Conservation (phyloP, 331 rosid species). For the Rhamnella rubrinervis region DNA sequence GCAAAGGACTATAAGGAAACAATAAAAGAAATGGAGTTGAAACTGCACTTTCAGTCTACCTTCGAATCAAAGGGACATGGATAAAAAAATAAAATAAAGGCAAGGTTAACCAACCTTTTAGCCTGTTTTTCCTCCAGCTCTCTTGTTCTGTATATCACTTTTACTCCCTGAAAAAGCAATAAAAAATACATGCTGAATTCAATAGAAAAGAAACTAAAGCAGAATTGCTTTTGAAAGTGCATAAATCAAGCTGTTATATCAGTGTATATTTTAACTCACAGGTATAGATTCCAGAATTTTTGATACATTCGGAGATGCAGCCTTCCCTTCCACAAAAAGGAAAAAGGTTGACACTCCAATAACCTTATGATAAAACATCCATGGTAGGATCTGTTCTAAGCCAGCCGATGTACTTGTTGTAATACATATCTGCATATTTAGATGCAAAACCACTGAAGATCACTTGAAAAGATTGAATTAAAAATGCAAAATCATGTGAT, state of each 20-base stretch:
- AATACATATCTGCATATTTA: conserved; percentile 66
- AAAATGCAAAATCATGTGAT: background rate
- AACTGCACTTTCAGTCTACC: background rate
- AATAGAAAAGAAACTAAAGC: conserved; percentile 18
- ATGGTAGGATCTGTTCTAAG: conserved; percentile 92
- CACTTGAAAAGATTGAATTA: background rate
- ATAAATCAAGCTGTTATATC: conserved; percentile 13
- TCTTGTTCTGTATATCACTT: conserved; percentile 83
- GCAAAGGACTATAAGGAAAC: background rate
- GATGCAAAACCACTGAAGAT: background rate
- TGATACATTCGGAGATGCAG: conserved; percentile 78
- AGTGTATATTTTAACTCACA: conserved; percentile 50
- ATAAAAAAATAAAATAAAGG: conserved; percentile 8
- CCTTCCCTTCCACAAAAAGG: conserved; percentile 94
- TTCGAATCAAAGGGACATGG: conserved; percentile 1
- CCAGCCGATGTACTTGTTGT: conserved; percentile 91
- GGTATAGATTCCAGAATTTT: conserved; percentile 82
- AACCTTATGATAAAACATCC: conserved; percentile 98
- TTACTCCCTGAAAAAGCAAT: conserved; percentile 73
- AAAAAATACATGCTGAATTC: conserved; percentile 9
- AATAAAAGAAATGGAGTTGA: background rate
- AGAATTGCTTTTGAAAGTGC: conserved; percentile 17
- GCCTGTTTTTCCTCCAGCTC: conserved; percentile 96
- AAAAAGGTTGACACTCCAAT: conserved; percentile 77
- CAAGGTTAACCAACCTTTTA: conserved; percentile 58